Percentiles rank a stretch among this genome's conserved stretches.
Evolutionary conservation across 2,329 filamentous ascomycete species (phyloP).

Genomic region (Penicillium sp.): DNA sequence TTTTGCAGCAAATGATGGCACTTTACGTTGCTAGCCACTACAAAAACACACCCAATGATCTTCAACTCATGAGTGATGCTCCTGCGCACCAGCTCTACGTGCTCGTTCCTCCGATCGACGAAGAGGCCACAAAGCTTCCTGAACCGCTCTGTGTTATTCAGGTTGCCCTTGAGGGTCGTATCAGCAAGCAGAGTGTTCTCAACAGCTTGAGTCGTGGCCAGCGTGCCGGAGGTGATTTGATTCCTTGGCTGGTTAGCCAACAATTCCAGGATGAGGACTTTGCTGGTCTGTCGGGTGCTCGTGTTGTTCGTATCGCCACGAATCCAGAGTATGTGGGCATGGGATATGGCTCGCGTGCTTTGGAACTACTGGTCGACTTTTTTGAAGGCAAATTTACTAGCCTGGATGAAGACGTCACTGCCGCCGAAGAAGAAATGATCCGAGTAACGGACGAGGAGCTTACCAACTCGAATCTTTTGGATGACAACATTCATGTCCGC

Average conservation of each 20-base stretch:
- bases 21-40: conserved; percentile 96
- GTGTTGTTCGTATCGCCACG: conserved; percentile 89
- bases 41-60: conserved; percentile 95
- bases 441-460: conserved; percentile 79
- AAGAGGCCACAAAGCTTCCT: conserved; percentile 70
- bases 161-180: conserved; percentile 87
- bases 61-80: conserved; percentile 98
- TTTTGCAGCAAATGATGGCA: conserved; percentile 96
- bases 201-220: conserved; percentile 85
- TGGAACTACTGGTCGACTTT: conserved; percentile 83
- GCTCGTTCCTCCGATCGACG: conserved; percentile 76
- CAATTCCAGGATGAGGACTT: conserved; percentile 99
- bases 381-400: conserved; percentile 89
- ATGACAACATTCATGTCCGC: conserved; percentile 82
- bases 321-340: conserved; percentile 88
- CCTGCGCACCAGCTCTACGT: conserved; percentile 96
- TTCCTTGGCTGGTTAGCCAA: conserved; percentile 95
- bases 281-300: conserved; percentile 82
- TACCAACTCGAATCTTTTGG: conserved; percentile 65
- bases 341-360: conserved; percentile 87
- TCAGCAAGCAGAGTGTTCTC: conserved; percentile 86
- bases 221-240: conserved; percentile 83
- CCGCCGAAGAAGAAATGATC: conserved; percentile 56
- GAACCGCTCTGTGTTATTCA: conserved; percentile 94
- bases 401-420: conserved; percentile 64